Evolutionary conservation across 108 stramenopile species (phyloP), one percentile per base, ranked within the genome.

Genomic region (Skeletonema menzelii): DNA sequence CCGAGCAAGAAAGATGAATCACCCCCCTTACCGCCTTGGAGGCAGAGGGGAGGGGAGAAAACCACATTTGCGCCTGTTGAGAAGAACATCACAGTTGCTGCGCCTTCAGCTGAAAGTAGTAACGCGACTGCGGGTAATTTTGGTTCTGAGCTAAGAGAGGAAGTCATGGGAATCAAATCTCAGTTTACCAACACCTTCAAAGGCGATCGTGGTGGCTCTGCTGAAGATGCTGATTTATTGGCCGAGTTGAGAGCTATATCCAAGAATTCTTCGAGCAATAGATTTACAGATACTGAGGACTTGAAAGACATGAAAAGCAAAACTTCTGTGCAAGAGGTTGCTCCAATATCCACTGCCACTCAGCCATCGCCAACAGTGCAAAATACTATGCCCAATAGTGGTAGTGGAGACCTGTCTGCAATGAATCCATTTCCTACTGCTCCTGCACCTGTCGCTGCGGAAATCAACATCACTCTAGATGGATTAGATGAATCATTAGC

Each of bases 171-270:
- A 5, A 22, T 85, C 57, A 84, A 85, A 60, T 82, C 84, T 27
- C 44, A 59, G 38, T 68, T 79, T 13, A 73, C 85, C 30, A 84
- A 73, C 12, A 94, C 86, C 8, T 94, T 91, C 59, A 65, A 65
- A 30, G 92, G 93, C 13, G 90, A 90, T 32, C 85, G 90, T 37
- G 93, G 93, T 59, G 93, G 93, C 0, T 30, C 81, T 34, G 93
- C 93, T n/a, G 82, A 95, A 31, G 94, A 95, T 67, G 87, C 88
- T 47, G 91, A 91, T 53, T 60, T 93, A 28, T 59, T 91, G 58
- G 90, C 91, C 1, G 64, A 80, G 57, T 47, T 92, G 31, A 66
- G 82, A 47, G 88, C 77, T 0, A 78, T 95, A 27, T 95, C 93
- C 19, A 76, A 73, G 28, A 82, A 86, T 35, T 72, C 77, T 8